Conservation (phyloP, 1,284 basidiomycete species). For the Entoloma clypeatum region DNA sequence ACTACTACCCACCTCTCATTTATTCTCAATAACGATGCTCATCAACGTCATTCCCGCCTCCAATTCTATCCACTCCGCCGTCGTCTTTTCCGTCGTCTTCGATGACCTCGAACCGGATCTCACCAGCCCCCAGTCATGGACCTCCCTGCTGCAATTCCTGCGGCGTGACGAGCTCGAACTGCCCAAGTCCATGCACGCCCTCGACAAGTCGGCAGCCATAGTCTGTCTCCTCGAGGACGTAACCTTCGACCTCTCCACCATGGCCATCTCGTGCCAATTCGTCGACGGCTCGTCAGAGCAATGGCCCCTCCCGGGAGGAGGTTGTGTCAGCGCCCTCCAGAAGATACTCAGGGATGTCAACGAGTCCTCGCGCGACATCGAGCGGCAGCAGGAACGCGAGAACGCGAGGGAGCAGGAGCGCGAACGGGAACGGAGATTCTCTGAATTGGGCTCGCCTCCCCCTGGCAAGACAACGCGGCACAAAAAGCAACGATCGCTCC, state of each 20-base stretch:
- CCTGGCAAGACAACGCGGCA: slow-evolving; percentile 24
- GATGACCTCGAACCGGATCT: slow-evolving; percentile 46
- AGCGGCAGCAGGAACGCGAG: slow-evolving; percentile 34
- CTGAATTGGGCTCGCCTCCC: slow-evolving; percentile 14
- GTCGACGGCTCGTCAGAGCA: slow-evolving; percentile 50
- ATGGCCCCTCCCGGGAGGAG: slow-evolving; percentile 38
- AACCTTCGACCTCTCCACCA: slow-evolving; percentile 50
- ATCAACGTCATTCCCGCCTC: slow-evolving; percentile 58
- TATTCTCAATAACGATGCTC: too few relatives aligned
- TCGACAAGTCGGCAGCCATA: slow-evolving; percentile 62
- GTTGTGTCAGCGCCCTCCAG: slow-evolving; percentile 43
- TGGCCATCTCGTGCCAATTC: slow-evolving; percentile 49
- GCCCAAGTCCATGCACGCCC: slow-evolving; percentile 52
- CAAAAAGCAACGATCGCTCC: slow-evolving; percentile 57
- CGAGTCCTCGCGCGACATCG: slow-evolving; percentile 36
- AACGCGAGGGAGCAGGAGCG: slow-evolving; percentile 18
- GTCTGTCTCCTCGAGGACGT: slow-evolving; percentile 55
- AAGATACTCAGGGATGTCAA: slow-evolving; percentile 53
- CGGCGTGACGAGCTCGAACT: slow-evolving; percentile 53
- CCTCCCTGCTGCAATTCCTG: slow-evolving; percentile 48
- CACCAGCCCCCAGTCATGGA: slow-evolving; percentile 52
- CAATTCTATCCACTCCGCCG: slow-evolving; percentile 51
- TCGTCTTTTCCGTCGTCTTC: slow-evolving; percentile 70
- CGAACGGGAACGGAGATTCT: slow-evolving; percentile 15
- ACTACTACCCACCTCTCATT: too few relatives aligned